Conservation (phyloP, 176 grass and related monocot genomes). For the maize (Zea mays) region DNA sequence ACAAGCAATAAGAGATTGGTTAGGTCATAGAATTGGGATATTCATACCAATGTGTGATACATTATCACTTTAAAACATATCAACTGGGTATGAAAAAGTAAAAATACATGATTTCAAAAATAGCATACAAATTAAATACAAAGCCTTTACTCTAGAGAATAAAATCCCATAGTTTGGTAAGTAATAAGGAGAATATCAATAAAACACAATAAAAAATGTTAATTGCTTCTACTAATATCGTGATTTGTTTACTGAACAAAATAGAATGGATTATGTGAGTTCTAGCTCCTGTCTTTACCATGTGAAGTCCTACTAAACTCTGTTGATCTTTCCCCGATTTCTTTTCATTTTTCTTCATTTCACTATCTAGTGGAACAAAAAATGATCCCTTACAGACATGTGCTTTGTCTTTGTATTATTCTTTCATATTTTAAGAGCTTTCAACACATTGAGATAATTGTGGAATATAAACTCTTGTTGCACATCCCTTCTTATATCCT, state of each 20-base stretch:
- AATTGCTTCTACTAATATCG: background rate
- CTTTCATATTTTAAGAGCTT: background rate
- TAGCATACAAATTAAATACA: background rate
- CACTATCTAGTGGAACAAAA: background rate
- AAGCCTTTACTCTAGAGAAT: background rate
- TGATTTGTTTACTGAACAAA: background rate
- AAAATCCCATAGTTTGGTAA: no score
- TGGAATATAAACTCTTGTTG: background rate
- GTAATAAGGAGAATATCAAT: background rate
- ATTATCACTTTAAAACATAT: constrained; percentile 2
- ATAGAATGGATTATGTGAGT: background rate
- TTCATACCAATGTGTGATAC: background rate
- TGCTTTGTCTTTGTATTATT: background rate
- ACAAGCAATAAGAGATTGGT: constrained; percentile 16
- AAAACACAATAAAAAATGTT: background rate
- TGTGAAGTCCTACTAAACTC: background rate
- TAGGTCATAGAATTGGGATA: background rate
- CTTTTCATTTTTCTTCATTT: background rate
- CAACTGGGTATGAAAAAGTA: background rate
- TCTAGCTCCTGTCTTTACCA: background rate
- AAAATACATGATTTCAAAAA: background rate
- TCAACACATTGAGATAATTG: background rate
- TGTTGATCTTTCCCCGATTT: background rate
- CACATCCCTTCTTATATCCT: background rate
- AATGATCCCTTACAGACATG: background rate